phyloP scores from a whole-genome alignment of 2,329 filamentous ascomycete genomes.

The Arthrobotrys megalospora region DNA sequence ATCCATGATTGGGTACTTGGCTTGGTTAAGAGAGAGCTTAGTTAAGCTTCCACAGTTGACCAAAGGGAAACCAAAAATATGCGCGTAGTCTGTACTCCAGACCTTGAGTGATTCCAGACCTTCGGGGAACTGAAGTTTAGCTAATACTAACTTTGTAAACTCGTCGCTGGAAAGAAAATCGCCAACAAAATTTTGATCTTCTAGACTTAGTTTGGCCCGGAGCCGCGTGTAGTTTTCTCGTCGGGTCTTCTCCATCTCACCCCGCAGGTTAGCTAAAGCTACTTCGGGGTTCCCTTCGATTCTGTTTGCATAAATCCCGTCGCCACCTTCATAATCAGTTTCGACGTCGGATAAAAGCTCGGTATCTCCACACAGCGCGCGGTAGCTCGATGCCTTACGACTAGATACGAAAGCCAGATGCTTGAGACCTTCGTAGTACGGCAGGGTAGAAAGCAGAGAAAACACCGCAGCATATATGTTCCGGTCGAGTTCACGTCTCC shows the following conservation, averaged over 20 bases:
- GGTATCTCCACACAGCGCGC: not conserved
- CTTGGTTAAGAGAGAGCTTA: not conserved
- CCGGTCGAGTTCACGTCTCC: not conserved
- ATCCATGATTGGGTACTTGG: not conserved
- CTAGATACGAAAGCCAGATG: not conserved
- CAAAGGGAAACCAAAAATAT: not conserved
- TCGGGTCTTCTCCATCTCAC: not conserved
- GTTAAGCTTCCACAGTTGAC: not conserved
- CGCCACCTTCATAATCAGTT: not conserved
- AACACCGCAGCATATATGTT: constrained; percentile 1
- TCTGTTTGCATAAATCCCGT: not conserved
- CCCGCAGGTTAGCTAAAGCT: too few relatives aligned
- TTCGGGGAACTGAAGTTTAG: not conserved
- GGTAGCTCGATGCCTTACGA: not conserved
- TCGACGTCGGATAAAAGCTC: not conserved
- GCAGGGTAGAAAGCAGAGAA: constrained; percentile 8
- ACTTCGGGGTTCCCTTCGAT: not conserved
- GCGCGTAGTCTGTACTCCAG: not conserved
- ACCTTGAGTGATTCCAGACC: not conserved
- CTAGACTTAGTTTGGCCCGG: not conserved
- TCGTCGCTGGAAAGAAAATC: not conserved
- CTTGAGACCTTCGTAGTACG: not conserved
- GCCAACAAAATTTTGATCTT: not conserved
- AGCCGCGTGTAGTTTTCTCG: not conserved
- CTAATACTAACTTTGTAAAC: not conserved